Base-by-base conservation (phyloP, 345 rosid genomes). In the Dipteronia sinensis region DNA sequence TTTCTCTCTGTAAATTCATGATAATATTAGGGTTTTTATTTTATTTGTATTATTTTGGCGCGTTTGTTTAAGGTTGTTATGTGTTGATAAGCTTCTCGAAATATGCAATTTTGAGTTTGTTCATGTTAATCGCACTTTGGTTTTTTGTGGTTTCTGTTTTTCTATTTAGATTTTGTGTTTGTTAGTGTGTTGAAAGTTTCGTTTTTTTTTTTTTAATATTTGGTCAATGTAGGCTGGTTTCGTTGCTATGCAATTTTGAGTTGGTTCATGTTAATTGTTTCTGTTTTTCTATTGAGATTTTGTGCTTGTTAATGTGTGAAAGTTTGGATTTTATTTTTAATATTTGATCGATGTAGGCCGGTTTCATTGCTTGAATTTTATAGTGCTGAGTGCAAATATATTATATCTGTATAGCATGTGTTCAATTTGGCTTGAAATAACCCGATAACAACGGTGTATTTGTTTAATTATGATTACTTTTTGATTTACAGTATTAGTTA, bases 401-500 rank as follows among this genome's bases (percentile, higher is more conserved):
- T 15, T 61, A 42, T 11, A 65, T 75, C 63, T 49, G 49, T 15
- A 53, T 65, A 0, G 3, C 4, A 8, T 22, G 11, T 38, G 38
- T 61, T 12, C 25, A 22, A 13, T 67, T 27, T 49, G 3, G 23
- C 34, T 22, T 44, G 17, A 20, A 22, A 49, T 56, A n/a, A 56
- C 2, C 34, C 19, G 25, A 72, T 58, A 10, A n/a, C 16, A 9
- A 20, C 6, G 6, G 38, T 58, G 1, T 7, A 11, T 72, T 58
- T 56, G 64, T 55, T 64, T 47, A 73, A 58, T n/a, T 20, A 16
- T 42, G 6, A 10, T 74, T 47, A 27, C 25, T 64, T 3, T 22
- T 73, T 64, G 44, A 17, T 47, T 62, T n/a, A 3, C 47, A 51
- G 23, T 40, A 59, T 61, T 51, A 29, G 15, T 81, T 67, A 80